Evolutionary conservation across 352 stramenopile species (phyloP).

Genomic region (Globisporangium paddicum): DNA sequence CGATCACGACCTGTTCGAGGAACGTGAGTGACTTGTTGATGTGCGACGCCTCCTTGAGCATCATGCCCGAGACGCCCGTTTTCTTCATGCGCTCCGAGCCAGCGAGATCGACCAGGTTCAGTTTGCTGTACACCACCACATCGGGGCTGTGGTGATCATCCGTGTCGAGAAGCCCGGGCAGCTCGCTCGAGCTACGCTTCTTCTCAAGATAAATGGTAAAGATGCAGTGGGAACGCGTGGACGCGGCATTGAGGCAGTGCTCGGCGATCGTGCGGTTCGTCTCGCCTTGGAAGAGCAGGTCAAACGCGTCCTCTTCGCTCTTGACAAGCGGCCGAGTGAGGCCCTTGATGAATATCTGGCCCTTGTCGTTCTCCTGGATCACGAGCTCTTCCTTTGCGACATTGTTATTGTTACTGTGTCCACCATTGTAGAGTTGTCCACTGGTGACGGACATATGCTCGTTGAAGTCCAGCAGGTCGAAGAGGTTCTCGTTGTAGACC

Average conservation of each 20-base stretch:
- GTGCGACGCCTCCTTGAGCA: constrained; percentile 46
- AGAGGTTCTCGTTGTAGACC: constrained; percentile 89
- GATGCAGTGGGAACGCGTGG: constrained; percentile 76
- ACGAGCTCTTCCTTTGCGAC: constrained; percentile 28
- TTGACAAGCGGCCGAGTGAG: constrained; percentile 50
- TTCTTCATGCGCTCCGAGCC: constrained; percentile 92
- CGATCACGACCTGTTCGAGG: constrained; percentile 86
- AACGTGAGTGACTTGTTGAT: constrained; percentile 75
- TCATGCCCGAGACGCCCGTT: constrained; percentile 48
- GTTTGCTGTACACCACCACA: constrained; percentile 71
- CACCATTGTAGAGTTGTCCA: constrained; percentile 16
- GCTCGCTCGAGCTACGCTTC: constrained; percentile 19
- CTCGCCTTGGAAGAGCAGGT: constrained; percentile 76
- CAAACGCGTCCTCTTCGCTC: constrained; percentile 66
- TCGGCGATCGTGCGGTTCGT: constrained; percentile 76
- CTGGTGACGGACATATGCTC: constrained; percentile 1
- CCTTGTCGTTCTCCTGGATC: constrained; percentile 57
- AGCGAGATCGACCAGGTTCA: constrained; percentile 92
- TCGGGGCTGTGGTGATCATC: constrained; percentile 8
- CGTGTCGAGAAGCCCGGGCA: constrained; percentile 5
- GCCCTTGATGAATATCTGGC: constrained; percentile 63
- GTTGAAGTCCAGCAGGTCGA: constrained; percentile 66
- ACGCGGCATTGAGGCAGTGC: constrained; percentile 74
- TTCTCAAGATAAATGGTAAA: constrained; percentile 77
- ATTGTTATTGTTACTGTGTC: constrained; percentile 12